Evolutionary conservation across 148 eudicot species (phyloP).

Genomic region (Hydrangea macrophylla): DNA sequence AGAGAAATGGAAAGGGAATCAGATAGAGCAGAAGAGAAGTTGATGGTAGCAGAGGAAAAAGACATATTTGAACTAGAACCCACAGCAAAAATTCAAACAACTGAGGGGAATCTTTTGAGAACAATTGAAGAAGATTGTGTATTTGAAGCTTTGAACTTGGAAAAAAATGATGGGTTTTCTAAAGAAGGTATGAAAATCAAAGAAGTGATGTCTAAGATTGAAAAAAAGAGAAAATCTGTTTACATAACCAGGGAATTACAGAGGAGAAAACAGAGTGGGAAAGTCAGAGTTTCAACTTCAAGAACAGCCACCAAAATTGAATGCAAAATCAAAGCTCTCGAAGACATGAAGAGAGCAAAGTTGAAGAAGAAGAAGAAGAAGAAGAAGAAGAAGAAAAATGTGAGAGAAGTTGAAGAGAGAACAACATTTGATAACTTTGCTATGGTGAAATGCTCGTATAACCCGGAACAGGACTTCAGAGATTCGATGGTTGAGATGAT

Average conservation of each 20-base stretch:
- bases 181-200: constrained; percentile 30
- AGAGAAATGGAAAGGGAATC: constrained; percentile 26
- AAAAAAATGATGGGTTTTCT: constrained; percentile 9
- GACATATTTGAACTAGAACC: constrained; percentile 19
- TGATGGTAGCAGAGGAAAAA: constrained; percentile 18
- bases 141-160: constrained; percentile 10
- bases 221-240: constrained; percentile 46
- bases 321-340: constrained; percentile 61
- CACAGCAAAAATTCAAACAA: constrained; percentile 1
- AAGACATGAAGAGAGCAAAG: constrained; percentile 53
- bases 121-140: constrained; percentile 12
- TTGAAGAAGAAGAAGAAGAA: constrained; percentile 39
- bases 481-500: constrained; percentile 93
- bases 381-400: constrained; percentile 27
- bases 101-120: constrained; percentile 5
- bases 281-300: constrained; percentile 44
- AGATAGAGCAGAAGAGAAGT: constrained; percentile 25
- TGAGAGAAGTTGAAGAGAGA: constrained; percentile 17
- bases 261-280: constrained; percentile 24
- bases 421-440: constrained; percentile 58
- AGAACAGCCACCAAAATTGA: constrained; percentile 48
- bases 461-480: constrained; percentile 67
- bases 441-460: constrained; percentile 52
- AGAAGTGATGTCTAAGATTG: constrained; percentile 33
- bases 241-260: constrained; percentile 25